Percentiles rank a stretch among this genome's conserved stretches.
phyloP scores from a whole-genome alignment of 129 eudicot genomes.

The Centella asiatica region DNA sequence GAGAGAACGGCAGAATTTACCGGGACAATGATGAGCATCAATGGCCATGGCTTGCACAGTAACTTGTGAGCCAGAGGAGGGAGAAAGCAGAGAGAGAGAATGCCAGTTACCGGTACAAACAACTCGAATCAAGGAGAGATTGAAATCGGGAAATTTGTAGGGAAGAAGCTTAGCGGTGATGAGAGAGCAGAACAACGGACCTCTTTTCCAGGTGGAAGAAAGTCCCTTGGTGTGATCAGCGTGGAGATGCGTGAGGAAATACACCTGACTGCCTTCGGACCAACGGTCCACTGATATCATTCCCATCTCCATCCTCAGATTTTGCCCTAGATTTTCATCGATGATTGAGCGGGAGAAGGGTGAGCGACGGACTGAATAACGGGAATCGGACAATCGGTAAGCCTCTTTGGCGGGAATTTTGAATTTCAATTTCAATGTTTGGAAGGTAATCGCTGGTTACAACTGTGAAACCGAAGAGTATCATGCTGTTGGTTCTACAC shows the following conservation, averaged over 20 bases:
- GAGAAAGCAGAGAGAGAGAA: constrained; percentile 39
- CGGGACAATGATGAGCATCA: constrained; percentile 88
- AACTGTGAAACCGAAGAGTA: too few relatives aligned
- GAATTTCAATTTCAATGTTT: too few relatives aligned
- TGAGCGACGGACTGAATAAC: too few relatives aligned
- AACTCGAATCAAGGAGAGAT: constrained; percentile 50
- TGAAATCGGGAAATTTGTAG: constrained; percentile 64
- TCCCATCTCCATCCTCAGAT: constrained; percentile 48
- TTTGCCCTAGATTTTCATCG: neutral
- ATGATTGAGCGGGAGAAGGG: too few relatives aligned
- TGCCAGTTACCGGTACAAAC: constrained; percentile 50
- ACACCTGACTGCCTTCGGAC: constrained; percentile 62
- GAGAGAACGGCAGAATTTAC: constrained; percentile 19
- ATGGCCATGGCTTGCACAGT: constrained; percentile 49
- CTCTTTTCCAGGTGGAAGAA: constrained; percentile 57
- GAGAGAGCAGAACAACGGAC: constrained; percentile 66
- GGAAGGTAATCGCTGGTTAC: too few relatives aligned
- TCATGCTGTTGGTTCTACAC: too few relatives aligned
- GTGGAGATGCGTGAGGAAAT: constrained; percentile 87
- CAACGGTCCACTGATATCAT: constrained; percentile 85
- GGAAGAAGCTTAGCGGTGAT: constrained; percentile 71
- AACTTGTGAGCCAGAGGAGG: constrained; percentile 26
- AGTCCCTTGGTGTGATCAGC: constrained; percentile 85
- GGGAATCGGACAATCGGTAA: neutral
- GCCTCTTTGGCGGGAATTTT: too few relatives aligned